Conservation (phyloP, 108 stramenopile species). For the Nitzschia inconspicua region DNA sequence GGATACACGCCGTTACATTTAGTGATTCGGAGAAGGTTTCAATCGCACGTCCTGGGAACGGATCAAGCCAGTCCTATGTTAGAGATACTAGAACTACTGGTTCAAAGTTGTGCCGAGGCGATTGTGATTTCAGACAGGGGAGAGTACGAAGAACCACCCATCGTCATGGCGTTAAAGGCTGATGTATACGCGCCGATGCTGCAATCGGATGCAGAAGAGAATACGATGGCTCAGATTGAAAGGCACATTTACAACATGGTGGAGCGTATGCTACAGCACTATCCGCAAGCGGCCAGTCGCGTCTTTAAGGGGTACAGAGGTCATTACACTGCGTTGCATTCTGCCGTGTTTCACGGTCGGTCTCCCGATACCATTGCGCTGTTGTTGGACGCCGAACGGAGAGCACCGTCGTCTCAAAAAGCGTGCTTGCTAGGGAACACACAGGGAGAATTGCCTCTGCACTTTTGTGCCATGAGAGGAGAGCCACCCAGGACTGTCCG, state of each 20-base stretch:
- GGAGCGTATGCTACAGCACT: slow-evolving; percentile 58
- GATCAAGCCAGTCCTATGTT: slow-evolving; percentile 18
- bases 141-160: slow-evolving; percentile 77
- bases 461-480: slow-evolving; percentile 78
- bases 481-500: slow-evolving; percentile 61
- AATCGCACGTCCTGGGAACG: slow-evolving; percentile 33
- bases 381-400: slow-evolving; percentile 49
- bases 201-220: slow-evolving; percentile 29
- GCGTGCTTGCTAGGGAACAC: slow-evolving; percentile 61
- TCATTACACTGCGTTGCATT: slow-evolving; percentile 74
- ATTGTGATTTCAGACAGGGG: slow-evolving; percentile 61
- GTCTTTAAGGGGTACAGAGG: slow-evolving; percentile 62
- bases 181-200: slow-evolving; percentile 55
- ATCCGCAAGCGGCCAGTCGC: slow-evolving; percentile 53
- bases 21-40: slow-evolving; percentile 60
- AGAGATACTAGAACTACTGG: slow-evolving; percentile 39
- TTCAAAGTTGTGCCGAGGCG: slow-evolving; percentile 63
- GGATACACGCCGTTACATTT: slow-evolving; percentile 75
- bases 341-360: slow-evolving; percentile 76
- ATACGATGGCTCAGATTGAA: slow-evolving; percentile 46
- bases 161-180: slow-evolving; percentile 70
- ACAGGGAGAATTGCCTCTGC: slow-evolving; percentile 70
- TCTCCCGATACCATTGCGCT: slow-evolving; percentile 63
- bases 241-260: slow-evolving; percentile 63
- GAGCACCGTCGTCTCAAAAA: slow-evolving; percentile 4